Base-by-base conservation (phyloP, 2,329 filamentous ascomycete genomes). In the Diaporthe citriasiana region DNA sequence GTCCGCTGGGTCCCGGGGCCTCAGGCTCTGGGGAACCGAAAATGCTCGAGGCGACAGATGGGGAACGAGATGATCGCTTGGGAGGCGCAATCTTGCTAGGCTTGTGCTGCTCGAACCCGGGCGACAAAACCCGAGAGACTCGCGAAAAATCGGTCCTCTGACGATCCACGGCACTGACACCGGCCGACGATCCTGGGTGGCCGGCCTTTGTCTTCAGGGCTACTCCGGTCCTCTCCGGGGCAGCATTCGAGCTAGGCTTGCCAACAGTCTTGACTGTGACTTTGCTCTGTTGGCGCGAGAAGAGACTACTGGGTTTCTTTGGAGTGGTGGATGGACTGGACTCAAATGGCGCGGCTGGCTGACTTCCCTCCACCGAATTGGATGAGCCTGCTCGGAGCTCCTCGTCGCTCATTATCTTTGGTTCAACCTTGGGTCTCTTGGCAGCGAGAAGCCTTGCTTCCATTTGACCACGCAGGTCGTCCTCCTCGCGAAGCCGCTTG, bases 381-480 rank as follows among this genome's bases (percentile, higher is more conserved):
- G 56, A 19, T 10, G 57, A 42, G 59, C 59, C 4, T 25, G 17
- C 30, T 12, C 56, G 56, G 25, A 55, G 25, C n/a, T 75, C 56
- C 22, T 57, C 30, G 17, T 47, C 50, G 19, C 33, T 40, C n/a
- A 53, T 51, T 9, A 45, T 25, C 22, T 35, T 50, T 33, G 80
- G 78, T 40, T 80, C 78, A 40, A 80, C 82, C 12, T 77, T 74
- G 5, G 38, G 55, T 47, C 35, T 69, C 40, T 75, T 76, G 30
- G 33, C 70, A 33, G 60, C 73, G 47, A 65, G 51, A 9, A 74
- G 71, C 38, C 69, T 66, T 15, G 76, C 59, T 30, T 70, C 69
- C 70, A 70, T 71, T 30, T 73, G 30, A 17, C 30, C 50, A 57
- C 76, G 77, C 71, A 73, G 69, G 38, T 71, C 65, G 33, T 50